Conservation (phyloP, 305 asterid genomes). For the Fraxinus greggii region DNA sequence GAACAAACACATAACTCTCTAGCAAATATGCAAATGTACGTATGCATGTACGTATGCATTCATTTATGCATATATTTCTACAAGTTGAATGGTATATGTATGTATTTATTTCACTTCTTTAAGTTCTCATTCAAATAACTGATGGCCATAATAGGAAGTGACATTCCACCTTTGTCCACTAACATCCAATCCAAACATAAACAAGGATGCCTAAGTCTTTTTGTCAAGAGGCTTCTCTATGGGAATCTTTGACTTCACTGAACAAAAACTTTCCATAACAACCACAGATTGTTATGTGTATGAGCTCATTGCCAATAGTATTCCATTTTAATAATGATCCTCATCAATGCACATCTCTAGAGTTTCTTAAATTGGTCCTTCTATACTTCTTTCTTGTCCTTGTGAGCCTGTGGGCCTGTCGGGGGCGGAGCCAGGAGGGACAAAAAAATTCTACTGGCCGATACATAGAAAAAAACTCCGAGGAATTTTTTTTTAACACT, state of each 20-base stretch:
- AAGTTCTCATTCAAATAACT: background rate
- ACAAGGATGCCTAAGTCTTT: background rate
- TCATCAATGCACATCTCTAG: background rate
- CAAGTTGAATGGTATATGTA: background rate
- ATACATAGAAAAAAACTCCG: too few relatives aligned
- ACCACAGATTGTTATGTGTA: background rate
- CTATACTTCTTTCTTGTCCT: background rate
- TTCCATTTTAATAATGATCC: background rate
- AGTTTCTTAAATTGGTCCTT: background rate
- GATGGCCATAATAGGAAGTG: background rate
- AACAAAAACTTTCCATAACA: background rate
- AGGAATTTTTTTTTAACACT: too few relatives aligned
- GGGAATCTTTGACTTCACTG: background rate
- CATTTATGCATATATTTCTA: background rate
- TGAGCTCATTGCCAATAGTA: background rate
- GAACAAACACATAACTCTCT: background rate
- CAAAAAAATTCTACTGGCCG: too few relatives aligned
- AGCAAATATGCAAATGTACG: background rate
- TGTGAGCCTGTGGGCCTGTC: background rate
- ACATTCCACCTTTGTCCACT: background rate
- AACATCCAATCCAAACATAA: background rate
- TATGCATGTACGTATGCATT: background rate
- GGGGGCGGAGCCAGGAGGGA: too few relatives aligned
- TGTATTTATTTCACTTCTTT: background rate
- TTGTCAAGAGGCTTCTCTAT: background rate